These are phyloP conservation scores for Cercospora sp. DNA, from an alignment of 2,329 filamentous ascomycete species.

Conservation along the genomic window DNA sequence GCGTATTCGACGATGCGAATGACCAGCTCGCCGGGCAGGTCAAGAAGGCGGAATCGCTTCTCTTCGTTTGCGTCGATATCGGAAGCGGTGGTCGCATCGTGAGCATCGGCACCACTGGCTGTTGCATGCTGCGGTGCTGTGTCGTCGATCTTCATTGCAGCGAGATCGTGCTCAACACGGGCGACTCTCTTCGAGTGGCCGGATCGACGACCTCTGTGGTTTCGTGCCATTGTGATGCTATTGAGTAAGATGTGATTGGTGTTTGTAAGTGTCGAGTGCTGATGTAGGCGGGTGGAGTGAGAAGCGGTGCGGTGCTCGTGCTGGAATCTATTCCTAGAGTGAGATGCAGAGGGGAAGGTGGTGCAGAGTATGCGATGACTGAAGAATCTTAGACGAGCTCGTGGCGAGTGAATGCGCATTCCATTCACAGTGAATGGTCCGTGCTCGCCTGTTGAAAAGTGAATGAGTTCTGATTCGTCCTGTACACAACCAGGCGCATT, in stretches of 20 bases:
- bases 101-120: not conserved
- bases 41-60: slow-evolving; percentile 10
- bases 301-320: not conserved
- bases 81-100: not conserved
- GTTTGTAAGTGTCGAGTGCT: not conserved
- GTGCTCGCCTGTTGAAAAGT: not conserved
- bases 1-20: slow-evolving; percentile 7
- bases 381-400: not conserved
- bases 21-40: slow-evolving; percentile 6
- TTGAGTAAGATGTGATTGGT: not conserved
- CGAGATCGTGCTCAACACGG: not conserved
- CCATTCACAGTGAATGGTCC: not conserved
- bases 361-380: not conserved
- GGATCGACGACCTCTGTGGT: not conserved
- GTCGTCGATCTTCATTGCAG: not conserved
- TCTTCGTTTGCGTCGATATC: not conserved
- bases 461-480: not conserved
- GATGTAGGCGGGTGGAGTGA: not conserved
- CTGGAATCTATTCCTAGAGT: not conserved
- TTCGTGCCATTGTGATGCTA: not conserved
- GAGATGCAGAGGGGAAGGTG: not conserved
- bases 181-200: not conserved
- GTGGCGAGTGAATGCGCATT: not conserved
- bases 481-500: no score
- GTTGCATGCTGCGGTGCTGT: not conserved